These are phyloP conservation scores for Paraphaeosphaeria sporulosa DNA, from an alignment of 2,329 filamentous ascomycete genomes.

Conservation along the genomic window DNA sequence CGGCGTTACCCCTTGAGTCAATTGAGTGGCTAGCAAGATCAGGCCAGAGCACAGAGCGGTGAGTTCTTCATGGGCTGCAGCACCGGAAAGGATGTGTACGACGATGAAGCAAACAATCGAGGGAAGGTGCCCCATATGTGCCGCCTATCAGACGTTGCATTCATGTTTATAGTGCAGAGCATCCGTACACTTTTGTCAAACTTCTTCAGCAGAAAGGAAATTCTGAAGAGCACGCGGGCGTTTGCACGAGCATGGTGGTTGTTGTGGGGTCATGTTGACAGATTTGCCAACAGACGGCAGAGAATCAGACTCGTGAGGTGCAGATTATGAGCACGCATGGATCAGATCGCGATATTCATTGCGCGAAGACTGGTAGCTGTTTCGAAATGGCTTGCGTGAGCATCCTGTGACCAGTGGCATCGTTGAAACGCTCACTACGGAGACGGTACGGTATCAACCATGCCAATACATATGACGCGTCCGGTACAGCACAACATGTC, in stretches of 20 bases:
- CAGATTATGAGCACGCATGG: background rate
- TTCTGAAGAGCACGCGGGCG: background rate
- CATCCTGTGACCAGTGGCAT: background rate
- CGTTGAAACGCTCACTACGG: background rate
- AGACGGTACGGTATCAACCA: background rate
- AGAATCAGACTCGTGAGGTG: too few species aligned
- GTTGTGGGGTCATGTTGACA: background rate
- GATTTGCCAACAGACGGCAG: background rate
- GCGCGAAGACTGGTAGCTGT: too few species aligned
- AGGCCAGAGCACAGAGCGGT: background rate
- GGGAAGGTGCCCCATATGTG: background rate
- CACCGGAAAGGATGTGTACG: background rate
- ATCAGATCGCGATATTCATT: background rate
- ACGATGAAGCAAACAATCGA: constrained; percentile 11
- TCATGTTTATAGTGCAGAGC: background rate
- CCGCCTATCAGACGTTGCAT: background rate
- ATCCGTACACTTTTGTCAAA: background rate
- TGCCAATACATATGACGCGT: background rate
- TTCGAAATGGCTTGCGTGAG: background rate
- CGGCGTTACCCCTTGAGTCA: background rate
- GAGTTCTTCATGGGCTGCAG: background rate
- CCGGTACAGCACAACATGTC: background rate
- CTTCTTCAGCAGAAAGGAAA: background rate
- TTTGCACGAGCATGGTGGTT: too few species aligned
- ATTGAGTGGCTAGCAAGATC: constrained; percentile 3